Percentiles rank a stretch among this genome's conserved stretches.
phyloP scores from a whole-genome alignment of 139 green algal genomes.

The Chlorella sp. region DNA sequence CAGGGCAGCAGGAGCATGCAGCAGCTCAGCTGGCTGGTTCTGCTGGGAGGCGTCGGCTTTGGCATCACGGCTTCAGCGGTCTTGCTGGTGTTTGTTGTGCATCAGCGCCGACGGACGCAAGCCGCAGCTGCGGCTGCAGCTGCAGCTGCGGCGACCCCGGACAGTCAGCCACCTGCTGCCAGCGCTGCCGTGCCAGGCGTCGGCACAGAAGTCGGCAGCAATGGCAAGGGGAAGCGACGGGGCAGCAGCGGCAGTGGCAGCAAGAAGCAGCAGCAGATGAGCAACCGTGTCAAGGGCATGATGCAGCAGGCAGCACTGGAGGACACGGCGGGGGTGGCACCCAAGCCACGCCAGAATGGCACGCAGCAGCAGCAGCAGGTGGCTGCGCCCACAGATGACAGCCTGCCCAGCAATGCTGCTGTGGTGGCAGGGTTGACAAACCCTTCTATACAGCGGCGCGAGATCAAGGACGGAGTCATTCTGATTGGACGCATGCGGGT shows the following conservation, averaged over 20 bases:
- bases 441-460: background rate
- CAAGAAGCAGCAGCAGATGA: conserved; percentile 28
- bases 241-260: conserved; percentile 23
- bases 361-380: background rate
- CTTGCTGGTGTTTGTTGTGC: background rate
- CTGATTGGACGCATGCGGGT: conserved; percentile 45
- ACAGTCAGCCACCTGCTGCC: background rate
- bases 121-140: conserved; percentile 20
- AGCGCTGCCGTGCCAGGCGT: background rate
- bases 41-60: conserved; percentile 1
- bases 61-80: background rate
- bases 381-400: background rate
- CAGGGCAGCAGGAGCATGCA: background rate
- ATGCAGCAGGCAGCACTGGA: background rate
- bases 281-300: conserved; percentile 8
- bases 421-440: background rate
- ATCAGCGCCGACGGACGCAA: background rate
- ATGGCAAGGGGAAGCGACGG: background rate
- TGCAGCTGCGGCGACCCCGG: conserved; percentile 1
- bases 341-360: background rate
- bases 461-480: conserved; percentile 12
- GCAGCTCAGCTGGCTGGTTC: background rate
- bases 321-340: background rate
- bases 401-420: background rate
- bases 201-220: conserved; percentile 4